A percentile compares a stretch with the other conserved stretches of the same genome.
Evolutionary conservation across 2,329 filamentous ascomycete genomes (phyloP).

Genomic region (Emericellopsis atlantica): DNA sequence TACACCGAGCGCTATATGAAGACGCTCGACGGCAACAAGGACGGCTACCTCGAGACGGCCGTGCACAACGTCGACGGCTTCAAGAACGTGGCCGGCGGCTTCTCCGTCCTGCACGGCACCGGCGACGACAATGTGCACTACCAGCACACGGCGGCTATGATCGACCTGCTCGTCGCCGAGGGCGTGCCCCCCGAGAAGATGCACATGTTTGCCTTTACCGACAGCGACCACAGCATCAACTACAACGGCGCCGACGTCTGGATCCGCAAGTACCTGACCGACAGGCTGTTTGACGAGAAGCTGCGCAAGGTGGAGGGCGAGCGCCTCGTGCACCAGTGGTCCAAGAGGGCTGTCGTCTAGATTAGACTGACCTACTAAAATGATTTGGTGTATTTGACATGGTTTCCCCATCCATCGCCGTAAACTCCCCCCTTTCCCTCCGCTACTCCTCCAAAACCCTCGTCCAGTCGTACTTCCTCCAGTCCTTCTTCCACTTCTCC

Average conservation of each 20-base stretch:
- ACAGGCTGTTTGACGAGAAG: conserved; percentile 49
- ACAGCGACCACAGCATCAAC: conserved; percentile 48
- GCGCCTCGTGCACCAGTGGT: conserved; percentile 20
- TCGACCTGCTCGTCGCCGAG: conserved; percentile 46
- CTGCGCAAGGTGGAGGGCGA: conserved; percentile 28
- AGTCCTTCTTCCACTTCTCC: conserved; percentile 70
- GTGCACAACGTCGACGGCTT: conserved; percentile 48
- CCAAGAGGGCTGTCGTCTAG: conserved; percentile 1
- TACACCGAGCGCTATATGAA: conserved; percentile 68
- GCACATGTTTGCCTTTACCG: conserved; percentile 52
- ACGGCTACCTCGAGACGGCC: conserved; percentile 47
- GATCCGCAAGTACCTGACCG: conserved; percentile 50
- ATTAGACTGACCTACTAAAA: not conserved
- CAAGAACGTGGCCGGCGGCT: conserved; percentile 45
- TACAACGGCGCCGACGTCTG: conserved; percentile 43
- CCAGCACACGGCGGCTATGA: conserved; percentile 49
- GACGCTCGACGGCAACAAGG: conserved; percentile 38
- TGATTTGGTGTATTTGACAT: not conserved
- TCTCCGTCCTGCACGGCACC: conserved; percentile 52
- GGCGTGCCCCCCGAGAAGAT: conserved; percentile 49
- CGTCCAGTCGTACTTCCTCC: conserved; percentile 89
- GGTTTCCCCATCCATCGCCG: too few species aligned
- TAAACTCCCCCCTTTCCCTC: too few species aligned
- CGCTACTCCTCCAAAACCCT: conserved; percentile 28
- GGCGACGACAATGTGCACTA: conserved; percentile 65